Base-by-base conservation (phyloP, 176 grass and related monocot species). In the Phoenix dactylifera region DNA sequence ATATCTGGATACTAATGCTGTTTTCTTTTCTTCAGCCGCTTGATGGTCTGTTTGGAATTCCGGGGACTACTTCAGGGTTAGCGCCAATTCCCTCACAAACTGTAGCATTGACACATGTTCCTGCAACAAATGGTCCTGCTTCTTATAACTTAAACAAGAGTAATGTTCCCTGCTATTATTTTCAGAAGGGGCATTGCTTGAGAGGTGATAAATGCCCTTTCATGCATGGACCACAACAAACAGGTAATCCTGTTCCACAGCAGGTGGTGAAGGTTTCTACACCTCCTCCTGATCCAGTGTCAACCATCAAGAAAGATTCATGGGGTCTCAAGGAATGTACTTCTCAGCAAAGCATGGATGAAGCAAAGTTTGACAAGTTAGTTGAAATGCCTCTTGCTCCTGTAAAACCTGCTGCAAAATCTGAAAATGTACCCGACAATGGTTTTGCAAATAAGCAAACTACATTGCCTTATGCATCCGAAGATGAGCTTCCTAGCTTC, bases 131-230 rank as follows among this genome's bases (percentile, higher is more conserved):
- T 54, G 24, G 20, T 56, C 7, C 60, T 67, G 56, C 65, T 77
- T 19, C 71, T 24, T 62, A 28, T 77, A 68, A 55, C 56, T 64
- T 25, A 5, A n/a, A 59, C 30, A 91, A 80, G 66, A 76, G 76
- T 30, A 68, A 7, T 57, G 59, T 72, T 48, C 73, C 83, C 2
- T 91, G 88, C 17, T 77, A 77, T 72, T 91, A 74, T 62, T 87
- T 87, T 17, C 76, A 77, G 62, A 91, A 83, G 44, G 83, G 80
- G 16, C 77, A 77, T 64, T 91, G 88, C 6, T 18, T 69, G 15
- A 91, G 80, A 80, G 88, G 88, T 22, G 66, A 71, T 30, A 60
- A 54, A 23, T 91, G 88, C 60, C 20, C 70, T 57, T 91, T 87
- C 72, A 55, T 70, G 66, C 83, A 91, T 62, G 30, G 49, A 48